Percentiles rank a stretch among this genome's conserved stretches.
These are phyloP conservation scores for Pseudocercospora cruenta DNA, from an alignment of 2,329 filamentous ascomycete genomes.

Conservation along the genomic window DNA sequence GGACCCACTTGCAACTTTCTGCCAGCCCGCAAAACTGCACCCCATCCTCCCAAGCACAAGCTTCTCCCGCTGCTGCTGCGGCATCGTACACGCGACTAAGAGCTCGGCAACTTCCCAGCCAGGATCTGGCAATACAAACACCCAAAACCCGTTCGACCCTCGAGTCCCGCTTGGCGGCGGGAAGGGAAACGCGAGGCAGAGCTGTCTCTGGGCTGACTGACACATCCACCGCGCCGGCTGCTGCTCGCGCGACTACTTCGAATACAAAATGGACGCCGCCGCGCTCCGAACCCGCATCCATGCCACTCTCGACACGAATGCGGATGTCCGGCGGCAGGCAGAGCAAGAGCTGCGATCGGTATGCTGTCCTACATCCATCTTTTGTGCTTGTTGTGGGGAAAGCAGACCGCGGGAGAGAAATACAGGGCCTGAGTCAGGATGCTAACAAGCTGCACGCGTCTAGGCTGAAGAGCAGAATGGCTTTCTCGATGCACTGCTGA, in stretches of 20 bases:
- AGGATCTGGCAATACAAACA: neutral
- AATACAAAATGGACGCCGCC: constrained; percentile 68
- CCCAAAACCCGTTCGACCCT: neutral
- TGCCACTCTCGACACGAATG: constrained; percentile 74
- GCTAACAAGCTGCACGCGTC: constrained; percentile 5
- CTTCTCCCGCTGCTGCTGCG: neutral
- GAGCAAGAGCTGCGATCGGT: constrained; percentile 83
- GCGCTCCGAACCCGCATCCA: constrained; percentile 76
- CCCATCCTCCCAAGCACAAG: neutral
- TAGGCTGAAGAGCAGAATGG: constrained; percentile 89
- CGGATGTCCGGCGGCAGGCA: constrained; percentile 74
- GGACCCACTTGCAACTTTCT: constrained; percentile 6
- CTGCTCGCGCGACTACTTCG: neutral
- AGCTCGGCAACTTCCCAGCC: neutral
- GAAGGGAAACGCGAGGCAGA: neutral
- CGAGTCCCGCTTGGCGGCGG: neutral
- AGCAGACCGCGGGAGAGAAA: neutral
- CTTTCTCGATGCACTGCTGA: constrained; percentile 87
- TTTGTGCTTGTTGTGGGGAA: neutral
- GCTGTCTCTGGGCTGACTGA: constrained; percentile 1
- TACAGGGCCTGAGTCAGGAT: neutral
- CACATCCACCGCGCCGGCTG: neutral
- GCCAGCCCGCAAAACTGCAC: neutral
- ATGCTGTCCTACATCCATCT: constrained; percentile 40
- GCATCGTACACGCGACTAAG: neutral